Percentiles rank a stretch among this genome's conserved stretches.
These are phyloP conservation scores for Leccinum variicolor DNA, from an alignment of 768 basidiomycete genomes.

Conservation along the genomic window DNA sequence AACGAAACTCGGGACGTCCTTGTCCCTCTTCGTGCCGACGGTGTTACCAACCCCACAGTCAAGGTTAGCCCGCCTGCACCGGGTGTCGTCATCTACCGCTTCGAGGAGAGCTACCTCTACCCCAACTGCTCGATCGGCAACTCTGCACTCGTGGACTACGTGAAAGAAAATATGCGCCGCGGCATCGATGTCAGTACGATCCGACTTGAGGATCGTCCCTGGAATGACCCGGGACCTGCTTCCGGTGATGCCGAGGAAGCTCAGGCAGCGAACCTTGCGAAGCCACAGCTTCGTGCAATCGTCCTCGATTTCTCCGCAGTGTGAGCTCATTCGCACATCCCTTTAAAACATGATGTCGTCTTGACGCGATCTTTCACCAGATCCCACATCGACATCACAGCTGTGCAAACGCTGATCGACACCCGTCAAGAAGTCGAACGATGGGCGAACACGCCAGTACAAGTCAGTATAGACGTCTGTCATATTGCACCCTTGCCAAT, in stretches of 20 bases:
- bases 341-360: background rate
- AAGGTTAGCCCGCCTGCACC: conserved; percentile 75
- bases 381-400: conserved; percentile 88
- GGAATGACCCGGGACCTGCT: conserved; percentile 89
- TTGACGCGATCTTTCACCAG: conserved; percentile 34
- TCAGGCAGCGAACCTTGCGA: conserved; percentile 46
- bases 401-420: conserved; percentile 88
- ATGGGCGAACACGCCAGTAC: conserved; percentile 75
- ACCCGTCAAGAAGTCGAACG: conserved; percentile 83
- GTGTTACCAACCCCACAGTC: conserved; percentile 64
- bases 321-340: conserved; percentile 31
- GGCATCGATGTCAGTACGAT: conserved; percentile 71
- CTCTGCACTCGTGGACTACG: conserved; percentile 72
- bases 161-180: conserved; percentile 72
- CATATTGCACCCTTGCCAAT: background rate
- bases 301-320: conserved; percentile 89
- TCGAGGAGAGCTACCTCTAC: conserved; percentile 87
- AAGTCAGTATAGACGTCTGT: conserved; percentile 41
- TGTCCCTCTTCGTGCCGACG: conserved; percentile 64
- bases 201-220: conserved; percentile 71
- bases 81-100: conserved; percentile 88
- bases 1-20: conserved; percentile 68
- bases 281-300: conserved; percentile 76
- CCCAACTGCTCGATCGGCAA: conserved; percentile 74
- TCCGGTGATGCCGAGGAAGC: conserved; percentile 45